These are phyloP conservation scores for Massarina eburnea DNA, from an alignment of 2,329 filamentous ascomycete species.

Conservation along the genomic window DNA sequence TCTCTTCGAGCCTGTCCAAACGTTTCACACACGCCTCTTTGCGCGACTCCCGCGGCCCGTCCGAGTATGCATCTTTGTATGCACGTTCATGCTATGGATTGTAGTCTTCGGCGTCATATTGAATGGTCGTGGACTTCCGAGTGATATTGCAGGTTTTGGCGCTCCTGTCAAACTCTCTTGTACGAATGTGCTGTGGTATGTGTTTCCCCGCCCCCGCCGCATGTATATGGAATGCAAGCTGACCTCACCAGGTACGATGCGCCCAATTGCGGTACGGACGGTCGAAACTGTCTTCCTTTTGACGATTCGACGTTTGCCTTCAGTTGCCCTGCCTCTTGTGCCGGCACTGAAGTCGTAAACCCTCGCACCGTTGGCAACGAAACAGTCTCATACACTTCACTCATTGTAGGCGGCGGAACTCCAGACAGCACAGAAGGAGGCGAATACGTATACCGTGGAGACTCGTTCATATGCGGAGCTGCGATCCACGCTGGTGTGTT, in stretches of 20 bases:
- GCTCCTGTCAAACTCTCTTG: constrained; percentile 67
- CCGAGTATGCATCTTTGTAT: constrained; percentile 59
- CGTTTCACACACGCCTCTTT: constrained; percentile 63
- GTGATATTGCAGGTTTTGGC: constrained; percentile 70
- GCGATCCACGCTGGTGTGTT: constrained; percentile 40
- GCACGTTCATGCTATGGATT: constrained; percentile 66
- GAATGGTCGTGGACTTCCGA: constrained; percentile 57
- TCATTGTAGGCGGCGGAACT: constrained; percentile 71
- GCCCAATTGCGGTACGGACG: constrained; percentile 54
- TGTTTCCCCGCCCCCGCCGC: not conserved
- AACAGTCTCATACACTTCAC: constrained; percentile 63
- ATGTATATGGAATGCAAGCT: not conserved
- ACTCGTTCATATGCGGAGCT: constrained; percentile 42
- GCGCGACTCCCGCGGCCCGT: constrained; percentile 58
- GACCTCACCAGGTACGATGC: constrained; percentile 26
- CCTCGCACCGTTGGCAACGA: constrained; percentile 58
- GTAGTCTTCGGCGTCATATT: constrained; percentile 69
- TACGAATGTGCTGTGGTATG: constrained; percentile 66
- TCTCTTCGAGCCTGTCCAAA: constrained; percentile 66
- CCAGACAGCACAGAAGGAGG: constrained; percentile 16
- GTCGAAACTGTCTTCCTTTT: constrained; percentile 59
- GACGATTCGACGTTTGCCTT: constrained; percentile 55
- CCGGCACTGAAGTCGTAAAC: constrained; percentile 49
- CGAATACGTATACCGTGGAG: constrained; percentile 34
- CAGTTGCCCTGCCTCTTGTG: constrained; percentile 59